Evolutionary conservation across 106 monocot species (phyloP).

Genomic region (Gastrodia elata): DNA sequence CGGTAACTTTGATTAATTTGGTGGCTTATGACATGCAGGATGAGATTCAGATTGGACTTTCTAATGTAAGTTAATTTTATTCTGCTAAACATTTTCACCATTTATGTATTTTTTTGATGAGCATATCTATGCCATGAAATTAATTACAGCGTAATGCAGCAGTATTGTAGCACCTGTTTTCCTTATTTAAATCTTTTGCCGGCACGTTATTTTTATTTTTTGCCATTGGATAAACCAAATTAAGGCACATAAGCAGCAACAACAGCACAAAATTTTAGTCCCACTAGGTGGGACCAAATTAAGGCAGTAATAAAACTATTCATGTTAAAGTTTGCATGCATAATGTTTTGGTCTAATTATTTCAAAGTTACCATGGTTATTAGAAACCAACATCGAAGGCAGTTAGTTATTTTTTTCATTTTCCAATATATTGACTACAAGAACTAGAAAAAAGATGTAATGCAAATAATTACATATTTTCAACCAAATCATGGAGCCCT

Average conservation of each 20-base stretch:
- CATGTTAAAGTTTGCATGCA: too few relatives aligned
- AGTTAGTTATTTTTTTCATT: neutral
- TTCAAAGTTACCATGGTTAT: neutral
- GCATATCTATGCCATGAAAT: neutral
- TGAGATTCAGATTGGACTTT: conserved; percentile 5
- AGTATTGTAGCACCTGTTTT: neutral
- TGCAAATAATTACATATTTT: neutral
- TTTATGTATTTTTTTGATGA: neutral
- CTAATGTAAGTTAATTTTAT: neutral
- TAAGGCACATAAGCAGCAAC: neutral
- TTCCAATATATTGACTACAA: neutral
- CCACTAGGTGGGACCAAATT: too few relatives aligned
- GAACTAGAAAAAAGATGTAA: neutral
- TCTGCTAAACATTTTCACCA: neutral
- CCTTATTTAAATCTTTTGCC: neutral
- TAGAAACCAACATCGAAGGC: neutral
- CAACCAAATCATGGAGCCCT: neutral
- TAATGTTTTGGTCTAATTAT: neutral
- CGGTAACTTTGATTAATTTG: neutral
- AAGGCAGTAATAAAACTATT: too few relatives aligned
- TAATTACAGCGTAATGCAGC: neutral
- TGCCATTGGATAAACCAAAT: neutral
- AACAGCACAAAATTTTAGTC: too few relatives aligned
- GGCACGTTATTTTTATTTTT: neutral
- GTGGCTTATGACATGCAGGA: conserved; percentile 4